phyloP scores from a whole-genome alignment of 1,284 basidiomycete genomes.

The Ceratobasidium theobromae region DNA sequence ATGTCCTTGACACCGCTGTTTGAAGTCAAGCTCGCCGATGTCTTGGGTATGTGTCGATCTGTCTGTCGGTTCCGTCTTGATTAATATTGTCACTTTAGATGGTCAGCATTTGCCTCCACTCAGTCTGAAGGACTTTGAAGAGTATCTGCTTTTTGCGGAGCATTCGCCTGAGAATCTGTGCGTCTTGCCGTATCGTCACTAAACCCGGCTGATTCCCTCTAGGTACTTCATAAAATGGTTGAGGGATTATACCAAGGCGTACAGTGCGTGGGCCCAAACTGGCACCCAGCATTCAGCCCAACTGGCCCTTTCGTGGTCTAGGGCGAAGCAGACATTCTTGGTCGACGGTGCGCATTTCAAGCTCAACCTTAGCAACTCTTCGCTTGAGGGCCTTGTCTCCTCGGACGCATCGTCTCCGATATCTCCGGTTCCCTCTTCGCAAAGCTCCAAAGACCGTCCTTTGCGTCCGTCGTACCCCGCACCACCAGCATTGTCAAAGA shows the following conservation, averaged over 20 bases:
- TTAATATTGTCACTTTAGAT: background rate
- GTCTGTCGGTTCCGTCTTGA: background rate
- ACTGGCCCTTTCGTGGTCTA: constrained; percentile 67
- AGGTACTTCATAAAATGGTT: constrained; percentile 36
- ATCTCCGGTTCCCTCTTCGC: constrained; percentile 43
- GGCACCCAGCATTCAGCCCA: constrained; percentile 1
- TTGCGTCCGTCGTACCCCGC: constrained; percentile 53
- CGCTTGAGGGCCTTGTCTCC: constrained; percentile 58
- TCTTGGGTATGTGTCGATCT: constrained; percentile 13
- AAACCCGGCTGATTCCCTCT: background rate
- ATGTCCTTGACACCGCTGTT: constrained; percentile 13
- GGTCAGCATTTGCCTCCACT: constrained; percentile 34
- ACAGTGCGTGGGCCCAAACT: constrained; percentile 1
- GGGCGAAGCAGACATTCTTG: constrained; percentile 75
- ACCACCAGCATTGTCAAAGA: constrained; percentile 60
- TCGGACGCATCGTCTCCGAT: background rate
- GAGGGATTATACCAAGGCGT: constrained; percentile 27
- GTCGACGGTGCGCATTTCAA: constrained; percentile 67
- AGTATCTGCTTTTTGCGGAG: constrained; percentile 35
- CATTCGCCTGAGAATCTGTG: constrained; percentile 34
- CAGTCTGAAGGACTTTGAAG: constrained; percentile 36
- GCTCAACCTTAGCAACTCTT: constrained; percentile 63
- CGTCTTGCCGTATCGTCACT: background rate
- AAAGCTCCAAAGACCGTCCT: constrained; percentile 28
- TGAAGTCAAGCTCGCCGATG: constrained; percentile 26